phyloP scores from a whole-genome alignment of 208 protist genomes.

The Angomonas ambiguus region DNA sequence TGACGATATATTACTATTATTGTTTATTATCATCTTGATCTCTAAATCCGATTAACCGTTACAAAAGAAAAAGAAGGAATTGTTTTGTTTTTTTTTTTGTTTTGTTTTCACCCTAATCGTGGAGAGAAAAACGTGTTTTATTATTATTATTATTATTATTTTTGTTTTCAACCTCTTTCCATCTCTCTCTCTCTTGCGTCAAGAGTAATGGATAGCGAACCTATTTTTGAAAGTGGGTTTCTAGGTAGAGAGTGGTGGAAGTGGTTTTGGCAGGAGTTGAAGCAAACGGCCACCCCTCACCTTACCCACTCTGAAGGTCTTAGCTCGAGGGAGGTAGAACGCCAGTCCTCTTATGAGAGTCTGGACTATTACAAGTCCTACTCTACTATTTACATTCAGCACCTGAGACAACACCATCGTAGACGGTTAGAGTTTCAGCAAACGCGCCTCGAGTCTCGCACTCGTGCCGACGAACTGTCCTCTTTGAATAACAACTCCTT shows the following conservation, averaged over 20 bases:
- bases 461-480: background rate
- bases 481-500: background rate
- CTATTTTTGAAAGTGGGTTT: background rate
- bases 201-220: background rate
- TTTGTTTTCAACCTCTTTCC: conserved; percentile 4
- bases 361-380: conserved; percentile 85
- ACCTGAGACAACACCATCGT: conserved; percentile 43
- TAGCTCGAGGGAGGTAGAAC: conserved; percentile 34
- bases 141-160: background rate
- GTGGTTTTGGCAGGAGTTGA: conserved; percentile 26
- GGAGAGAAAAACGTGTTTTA: background rate
- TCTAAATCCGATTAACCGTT: too few species aligned
- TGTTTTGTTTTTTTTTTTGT: background rate
- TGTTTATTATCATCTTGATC: too few species aligned
- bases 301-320: conserved; percentile 43
- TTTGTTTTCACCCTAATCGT: too few species aligned
- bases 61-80: conserved; percentile 9
- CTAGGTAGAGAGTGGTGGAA: conserved; percentile 11
- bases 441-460: background rate
- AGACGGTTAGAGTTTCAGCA: conserved; percentile 12
- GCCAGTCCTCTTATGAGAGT: conserved; percentile 75
- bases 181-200: background rate
- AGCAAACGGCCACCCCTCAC: conserved; percentile 62
- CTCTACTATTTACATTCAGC: conserved; percentile 72
- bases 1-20: background rate